phyloP scores from a whole-genome alignment of 352 stramenopile species.

The Phytophthora palmivora region DNA sequence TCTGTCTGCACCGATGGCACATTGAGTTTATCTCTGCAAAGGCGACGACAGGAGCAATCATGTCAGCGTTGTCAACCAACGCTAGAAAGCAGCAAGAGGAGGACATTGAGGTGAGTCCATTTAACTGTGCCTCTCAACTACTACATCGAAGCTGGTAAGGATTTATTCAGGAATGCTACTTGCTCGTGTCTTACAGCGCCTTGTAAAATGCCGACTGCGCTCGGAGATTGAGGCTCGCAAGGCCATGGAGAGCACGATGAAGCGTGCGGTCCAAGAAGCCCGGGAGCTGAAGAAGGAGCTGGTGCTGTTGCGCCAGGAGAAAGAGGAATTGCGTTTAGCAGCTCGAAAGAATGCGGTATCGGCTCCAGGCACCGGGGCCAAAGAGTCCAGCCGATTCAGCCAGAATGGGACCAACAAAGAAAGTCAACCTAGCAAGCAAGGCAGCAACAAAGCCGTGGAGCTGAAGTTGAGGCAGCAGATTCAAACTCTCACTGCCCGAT shows the following conservation, averaged over 20 bases:
- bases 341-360: conserved; percentile 21
- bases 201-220: conserved; percentile 80
- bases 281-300: conserved; percentile 83
- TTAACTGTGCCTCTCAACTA: neutral
- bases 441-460: conserved; percentile 25
- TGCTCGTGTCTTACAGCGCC: conserved; percentile 38
- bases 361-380: conserved; percentile 17
- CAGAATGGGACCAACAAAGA: conserved; percentile 3
- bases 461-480: conserved; percentile 39
- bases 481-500: conserved; percentile 36
- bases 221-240: conserved; percentile 82
- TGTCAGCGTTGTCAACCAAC: conserved; percentile 46
- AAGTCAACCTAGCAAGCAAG: conserved; percentile 7
- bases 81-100: conserved; percentile 66
- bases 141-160: neutral
- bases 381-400: conserved; percentile 8
- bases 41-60: conserved; percentile 3
- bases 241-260: conserved; percentile 75
- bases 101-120: conserved; percentile 55
- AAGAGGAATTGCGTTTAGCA: conserved; percentile 58
- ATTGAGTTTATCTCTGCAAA: conserved; percentile 17
- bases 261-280: conserved; percentile 72
- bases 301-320: conserved; percentile 76
- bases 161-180: neutral
- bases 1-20: conserved; percentile 5